These are phyloP conservation scores for Castanea mollissima DNA, from an alignment of 306 rosid genomes.

Conservation along the genomic window DNA sequence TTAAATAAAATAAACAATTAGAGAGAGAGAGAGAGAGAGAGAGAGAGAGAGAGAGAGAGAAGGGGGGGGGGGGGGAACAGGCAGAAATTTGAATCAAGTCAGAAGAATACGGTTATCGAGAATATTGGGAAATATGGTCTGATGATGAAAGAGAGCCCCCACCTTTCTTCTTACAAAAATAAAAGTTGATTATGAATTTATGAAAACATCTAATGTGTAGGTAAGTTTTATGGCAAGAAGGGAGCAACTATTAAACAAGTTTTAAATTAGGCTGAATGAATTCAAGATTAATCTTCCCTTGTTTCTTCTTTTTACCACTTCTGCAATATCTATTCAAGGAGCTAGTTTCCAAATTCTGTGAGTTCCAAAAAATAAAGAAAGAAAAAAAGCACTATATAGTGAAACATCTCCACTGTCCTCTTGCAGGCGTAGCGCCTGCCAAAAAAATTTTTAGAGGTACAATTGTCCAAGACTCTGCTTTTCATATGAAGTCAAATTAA, in stretches of 20 bases:
- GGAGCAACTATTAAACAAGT: background rate
- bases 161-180: constrained; percentile 6
- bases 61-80: background rate
- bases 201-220: background rate
- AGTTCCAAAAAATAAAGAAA: background rate
- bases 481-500: background rate
- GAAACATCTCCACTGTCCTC: background rate
- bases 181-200: background rate
- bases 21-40: constrained; percentile 16
- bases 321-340: background rate
- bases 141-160: background rate
- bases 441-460: background rate
- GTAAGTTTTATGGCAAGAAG: background rate
- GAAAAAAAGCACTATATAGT: background rate
- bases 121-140: background rate
- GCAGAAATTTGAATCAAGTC: background rate
- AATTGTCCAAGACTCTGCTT: background rate
- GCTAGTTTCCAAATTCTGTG: background rate
- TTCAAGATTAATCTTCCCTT: background rate
- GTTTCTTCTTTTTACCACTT: background rate
- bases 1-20: background rate
- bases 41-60: constrained; percentile 7
- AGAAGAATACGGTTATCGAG: constrained; percentile 1
- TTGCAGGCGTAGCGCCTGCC: background rate
- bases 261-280: background rate